These are phyloP conservation scores for Hyphopichia buzzinii DNA, from an alignment of 1,139 yeast genomes.

Conservation along the genomic window DNA sequence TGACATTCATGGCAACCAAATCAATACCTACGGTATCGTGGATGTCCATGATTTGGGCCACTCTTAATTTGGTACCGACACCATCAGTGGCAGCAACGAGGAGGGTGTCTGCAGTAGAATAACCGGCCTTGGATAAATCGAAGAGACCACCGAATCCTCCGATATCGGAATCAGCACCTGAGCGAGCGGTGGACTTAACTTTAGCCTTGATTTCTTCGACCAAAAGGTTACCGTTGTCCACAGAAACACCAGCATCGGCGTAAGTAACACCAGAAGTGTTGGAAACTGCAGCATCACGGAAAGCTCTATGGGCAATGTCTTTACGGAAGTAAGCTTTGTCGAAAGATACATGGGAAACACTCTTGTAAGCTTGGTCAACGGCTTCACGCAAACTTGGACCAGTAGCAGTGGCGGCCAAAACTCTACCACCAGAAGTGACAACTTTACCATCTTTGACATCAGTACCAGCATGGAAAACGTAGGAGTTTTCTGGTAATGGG, in stretches of 20 bases:
- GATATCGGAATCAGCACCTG: slow-evolving; percentile 96
- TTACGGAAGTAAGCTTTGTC: slow-evolving; percentile 76
- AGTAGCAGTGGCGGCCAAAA: slow-evolving; percentile 88
- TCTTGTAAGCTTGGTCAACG: slow-evolving; percentile 80
- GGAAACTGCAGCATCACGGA: slow-evolving; percentile 48
- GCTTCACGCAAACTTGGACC: slow-evolving; percentile 76
- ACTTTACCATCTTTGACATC: slow-evolving; percentile 51
- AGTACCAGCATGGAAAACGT: slow-evolving; percentile 96
- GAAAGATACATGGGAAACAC: slow-evolving; percentile 75
- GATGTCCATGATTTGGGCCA: slow-evolving; percentile 85
- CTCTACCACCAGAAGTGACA: slow-evolving; percentile 94
- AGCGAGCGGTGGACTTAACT: slow-evolving; percentile 91
- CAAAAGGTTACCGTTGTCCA: slow-evolving; percentile 87
- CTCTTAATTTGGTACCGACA: slow-evolving; percentile 94
- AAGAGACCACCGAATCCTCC: slow-evolving; percentile 99
- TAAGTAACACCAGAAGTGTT: slow-evolving; percentile 59
- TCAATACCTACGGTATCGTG: slow-evolving; percentile 98
- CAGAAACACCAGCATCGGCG: slow-evolving; percentile 95
- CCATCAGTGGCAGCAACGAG: slow-evolving; percentile 99
- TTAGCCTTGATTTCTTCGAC: slow-evolving; percentile 88
- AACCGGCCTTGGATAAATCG: slow-evolving; percentile 87
- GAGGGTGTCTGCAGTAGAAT: slow-evolving; percentile 68
- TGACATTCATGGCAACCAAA: slow-evolving; percentile 97
- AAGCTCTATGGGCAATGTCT: slow-evolving; percentile 96
- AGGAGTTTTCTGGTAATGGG: slow-evolving; percentile 53